Evolutionary conservation across 306 rosid genomes (phyloP), one percentile per base, ranked within the genome.

Genomic region (Cucurbita argyrosperma): DNA sequence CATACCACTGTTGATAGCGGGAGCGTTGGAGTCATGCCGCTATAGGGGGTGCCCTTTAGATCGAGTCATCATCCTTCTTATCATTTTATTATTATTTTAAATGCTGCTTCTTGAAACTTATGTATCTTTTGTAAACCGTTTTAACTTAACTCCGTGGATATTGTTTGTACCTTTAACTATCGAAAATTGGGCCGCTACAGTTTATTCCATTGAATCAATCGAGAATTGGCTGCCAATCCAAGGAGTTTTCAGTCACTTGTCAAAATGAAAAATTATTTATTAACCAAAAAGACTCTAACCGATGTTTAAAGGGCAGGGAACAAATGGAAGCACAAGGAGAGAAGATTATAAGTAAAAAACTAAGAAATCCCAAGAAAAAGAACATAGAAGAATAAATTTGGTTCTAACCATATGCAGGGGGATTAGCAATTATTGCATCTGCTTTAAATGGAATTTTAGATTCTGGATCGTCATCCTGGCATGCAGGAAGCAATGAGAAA

Each of bases 361-460:
- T 55, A 23, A 45, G 30, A 65, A 71, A 76, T 47, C n/a, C 50
- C n/a, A 75, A 16, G 45, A 59, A 75, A 11, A 9, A 55, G 10
- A 26, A 65, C 6, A 15, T 7, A 54, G 26, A 70, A 11, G 65
- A 51, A 53, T 71, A 76, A 40, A 55, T 18, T 14, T 39, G 52
- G 11, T 14, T 74, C 94, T 88, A 83, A 90, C 98, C 98, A 83
- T 94, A 89, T 78, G 96, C 90, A 39, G 98, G 98, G 53, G 98
- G 97, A 61, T 94, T 94, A 79, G 98, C 92, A 82, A 94, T 90
- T 83, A 94, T 89, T 1, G 98, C 97, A 23, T 90, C 90, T 21
- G 87, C 96, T 62, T 65, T 74, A 82, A 94, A 94, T n/a, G 78
- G 81, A 81, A 83, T 55, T 8, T 80, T 77, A 66, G 90, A 79